Base-by-base conservation (phyloP, 1,139 yeast genomes). In the Pichia cactophila region DNA sequence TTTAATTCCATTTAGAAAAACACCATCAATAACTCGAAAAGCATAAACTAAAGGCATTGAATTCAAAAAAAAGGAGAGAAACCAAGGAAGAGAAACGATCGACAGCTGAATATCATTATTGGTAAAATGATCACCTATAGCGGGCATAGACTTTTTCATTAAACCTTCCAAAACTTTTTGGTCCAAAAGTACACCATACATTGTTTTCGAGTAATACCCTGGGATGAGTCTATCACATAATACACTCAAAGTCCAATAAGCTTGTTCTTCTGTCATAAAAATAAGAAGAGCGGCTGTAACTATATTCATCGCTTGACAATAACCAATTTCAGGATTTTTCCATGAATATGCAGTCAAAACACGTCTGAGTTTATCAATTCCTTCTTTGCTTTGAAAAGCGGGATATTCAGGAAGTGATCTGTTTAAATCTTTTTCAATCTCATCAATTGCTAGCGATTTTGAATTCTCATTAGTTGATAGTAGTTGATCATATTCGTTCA, bases 241-340 rank as follows among this genome's bases (percentile, higher is more conserved):
- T n/a, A 79, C 77, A 51, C 83, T 79, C 52, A 94, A 72, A 51
- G 94, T 79, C 97, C 97, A 94, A 63, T 89, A 94, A 0, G 97
- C 97, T 66, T 94, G 98, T 57, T 92, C 98, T 65, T 94, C 98
- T 9, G 95, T 85, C 85, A 89, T 90, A 65, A 85, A 90, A 49
- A 94, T 92, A 53, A 94, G 72, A 49, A 94, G 69, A 0, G 96
- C 97, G 0, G 99, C 99, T 1, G 84, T 87, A 8, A 94, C 97
- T 51, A 94, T 94, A 64, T 94, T 94, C 99, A 94, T 94, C 1
- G 98, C 98, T 65, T 94, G 98, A 65, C 99, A 94, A 66, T 94
- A 94, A 0, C 99, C 99, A 26, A 94, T 88, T 47, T 92, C 96
- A 0, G 97, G 97, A 62, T 90, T 89, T 59, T 86, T 87, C 97